Evolutionary conservation across 202 grass and related monocot species (phyloP), one percentile per base, ranked within the genome.

Genomic region (Musa balbisiana): DNA sequence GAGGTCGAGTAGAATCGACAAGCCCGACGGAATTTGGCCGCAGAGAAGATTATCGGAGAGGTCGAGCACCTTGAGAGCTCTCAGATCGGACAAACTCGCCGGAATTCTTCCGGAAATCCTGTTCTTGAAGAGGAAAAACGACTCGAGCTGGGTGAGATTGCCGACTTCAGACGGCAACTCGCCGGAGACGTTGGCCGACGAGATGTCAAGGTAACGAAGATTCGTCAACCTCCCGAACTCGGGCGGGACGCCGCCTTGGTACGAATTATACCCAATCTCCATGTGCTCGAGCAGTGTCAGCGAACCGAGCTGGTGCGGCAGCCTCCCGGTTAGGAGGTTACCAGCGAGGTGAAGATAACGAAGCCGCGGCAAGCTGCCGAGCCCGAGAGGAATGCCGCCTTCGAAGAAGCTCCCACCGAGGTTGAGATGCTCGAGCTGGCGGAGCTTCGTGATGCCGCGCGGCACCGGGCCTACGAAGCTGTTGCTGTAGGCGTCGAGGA

Each of bases 71-170:
- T 78, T 83, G 0, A 98, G 71, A 16, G 72, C 43, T 14, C 58
- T 74, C 55, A 98, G 82, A 56, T 62, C 13, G 1, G 81, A 91
- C 78, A 80, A 84, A 10, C 3, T 22, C 29, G 22, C 43, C 1
- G 94, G 90, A 22, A 97, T 91, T 8, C 26, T 10, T 22, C 94
- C 88, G 49, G 27, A 17, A 13, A 98, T 59, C n/a, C 51, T 69
- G 79, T 98, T 98, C 75, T 98, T 98, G 85, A 98, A 98, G 0
- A 98, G 88, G 79, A 93, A 93, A 55, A 93, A 22, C 6, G 72
- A 64, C 43, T 91, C 72, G 3, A 93, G 88, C 53, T 0, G 23
- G 15, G 62, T 19, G 29, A 98, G 88, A 9, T 63, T 58, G 26
- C 87, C 88, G 24, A 98, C 77, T 56, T 87, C 76, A 64, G 76